These are phyloP conservation scores for Acanthamoeba lenticulata DNA, from an alignment of 208 protist species.

Conservation along the genomic window DNA sequence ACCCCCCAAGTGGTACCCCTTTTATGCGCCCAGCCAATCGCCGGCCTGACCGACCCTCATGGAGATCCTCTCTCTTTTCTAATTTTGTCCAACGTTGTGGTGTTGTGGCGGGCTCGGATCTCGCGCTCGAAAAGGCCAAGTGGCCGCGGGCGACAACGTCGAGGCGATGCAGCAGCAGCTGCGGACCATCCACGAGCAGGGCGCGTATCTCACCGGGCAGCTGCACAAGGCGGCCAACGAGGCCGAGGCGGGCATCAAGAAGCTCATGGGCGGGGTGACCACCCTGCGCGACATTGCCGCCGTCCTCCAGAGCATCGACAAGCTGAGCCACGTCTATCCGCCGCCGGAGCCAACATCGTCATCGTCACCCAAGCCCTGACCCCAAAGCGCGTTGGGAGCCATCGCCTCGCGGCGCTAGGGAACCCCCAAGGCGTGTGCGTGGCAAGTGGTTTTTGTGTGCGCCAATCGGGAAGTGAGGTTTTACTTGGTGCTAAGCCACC, in stretches of 20 bases:
- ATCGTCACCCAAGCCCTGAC: too few relatives aligned
- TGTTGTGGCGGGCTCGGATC: too few relatives aligned
- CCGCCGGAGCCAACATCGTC: background rate
- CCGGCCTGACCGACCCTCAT: background rate
- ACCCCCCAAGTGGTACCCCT: too few relatives aligned
- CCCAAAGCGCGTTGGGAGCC: too few relatives aligned
- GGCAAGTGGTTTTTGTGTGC: too few relatives aligned
- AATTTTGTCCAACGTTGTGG: too few relatives aligned
- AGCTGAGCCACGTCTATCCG: background rate
- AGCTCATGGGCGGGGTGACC: constrained; percentile 1
- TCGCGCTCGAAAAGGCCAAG: too few relatives aligned
- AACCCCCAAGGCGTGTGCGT: too few relatives aligned
- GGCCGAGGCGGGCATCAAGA: constrained; percentile 37
- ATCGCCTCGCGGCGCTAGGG: too few relatives aligned
- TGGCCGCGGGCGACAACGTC: background rate
- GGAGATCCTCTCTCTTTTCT: background rate
- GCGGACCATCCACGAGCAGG: constrained; percentile 28
- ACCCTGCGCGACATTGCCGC: constrained; percentile 51
- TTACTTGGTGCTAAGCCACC: too few relatives aligned
- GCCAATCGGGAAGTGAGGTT: too few relatives aligned
- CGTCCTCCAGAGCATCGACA: constrained; percentile 24
- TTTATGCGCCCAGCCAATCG: background rate
- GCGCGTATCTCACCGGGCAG: constrained; percentile 23
- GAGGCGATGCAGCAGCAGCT: constrained; percentile 36
- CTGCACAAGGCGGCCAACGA: constrained; percentile 65